phyloP scores from a whole-genome alignment of 768 basidiomycete genomes.

The Macrolepiota dolichaula region DNA sequence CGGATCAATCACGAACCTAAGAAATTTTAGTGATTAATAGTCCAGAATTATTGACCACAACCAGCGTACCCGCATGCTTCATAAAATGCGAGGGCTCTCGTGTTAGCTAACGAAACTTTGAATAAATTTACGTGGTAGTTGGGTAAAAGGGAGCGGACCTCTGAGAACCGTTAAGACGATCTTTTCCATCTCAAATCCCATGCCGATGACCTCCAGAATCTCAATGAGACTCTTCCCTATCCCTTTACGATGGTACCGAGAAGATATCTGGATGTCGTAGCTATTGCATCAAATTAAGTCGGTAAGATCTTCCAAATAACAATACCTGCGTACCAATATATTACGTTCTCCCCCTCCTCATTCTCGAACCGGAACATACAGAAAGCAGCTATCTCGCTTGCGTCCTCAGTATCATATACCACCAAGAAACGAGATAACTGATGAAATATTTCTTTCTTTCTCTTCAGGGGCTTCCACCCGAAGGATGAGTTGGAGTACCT shows the following conservation, averaged over 20 bases:
- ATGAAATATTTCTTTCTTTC: constrained; percentile 61
- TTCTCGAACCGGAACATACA: constrained; percentile 72
- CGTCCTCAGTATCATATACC: constrained; percentile 18
- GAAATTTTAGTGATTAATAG: background rate
- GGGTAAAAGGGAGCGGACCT: constrained; percentile 35
- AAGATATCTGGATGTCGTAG: constrained; percentile 72
- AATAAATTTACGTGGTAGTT: background rate
- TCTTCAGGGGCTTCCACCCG: constrained; percentile 60
- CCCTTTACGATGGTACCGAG: constrained; percentile 43
- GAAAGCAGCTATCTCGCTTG: constrained; percentile 31
- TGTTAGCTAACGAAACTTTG: constrained; percentile 16
- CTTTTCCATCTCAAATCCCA: constrained; percentile 58
- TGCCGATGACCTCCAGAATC: constrained; percentile 46
- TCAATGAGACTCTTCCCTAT: constrained; percentile 56
- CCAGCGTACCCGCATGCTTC: constrained; percentile 44
- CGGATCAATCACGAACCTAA: constrained; percentile 53
- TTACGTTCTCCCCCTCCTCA: constrained; percentile 53
- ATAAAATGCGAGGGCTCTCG: constrained; percentile 46
- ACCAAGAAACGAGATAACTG: constrained; percentile 58
- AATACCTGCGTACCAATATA: constrained; percentile 60
- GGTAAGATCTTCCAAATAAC: background rate
- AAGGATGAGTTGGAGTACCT: constrained; percentile 59
- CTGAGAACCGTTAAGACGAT: constrained; percentile 75
- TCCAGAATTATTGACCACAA: background rate
- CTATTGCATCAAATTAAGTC: constrained; percentile 29